These are phyloP conservation scores for Thalia dealbata DNA, from an alignment of 176 grass and related monocot species.

Conservation along the genomic window DNA sequence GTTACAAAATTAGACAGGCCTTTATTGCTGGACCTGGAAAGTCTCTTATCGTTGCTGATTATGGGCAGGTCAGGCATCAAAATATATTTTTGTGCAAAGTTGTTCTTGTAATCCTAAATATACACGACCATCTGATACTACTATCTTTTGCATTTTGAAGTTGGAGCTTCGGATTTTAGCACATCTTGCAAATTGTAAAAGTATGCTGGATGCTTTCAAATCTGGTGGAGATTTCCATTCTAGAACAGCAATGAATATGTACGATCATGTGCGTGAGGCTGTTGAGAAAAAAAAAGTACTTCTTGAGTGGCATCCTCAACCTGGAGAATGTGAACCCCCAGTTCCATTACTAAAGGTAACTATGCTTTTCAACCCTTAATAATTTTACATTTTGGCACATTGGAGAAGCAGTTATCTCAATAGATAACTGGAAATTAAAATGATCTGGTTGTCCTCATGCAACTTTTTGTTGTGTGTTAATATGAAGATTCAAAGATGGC, in stretches of 20 bases:
- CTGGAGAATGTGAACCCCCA: slow-evolving; percentile 72
- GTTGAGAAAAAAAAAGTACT: slow-evolving; percentile 70
- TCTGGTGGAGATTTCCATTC: slow-evolving; percentile 96
- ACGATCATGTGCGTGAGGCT: slow-evolving; percentile 65
- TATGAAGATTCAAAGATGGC: background rate
- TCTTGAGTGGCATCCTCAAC: slow-evolving; percentile 94
- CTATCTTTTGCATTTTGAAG: slow-evolving; percentile 27
- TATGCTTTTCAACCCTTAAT: background rate
- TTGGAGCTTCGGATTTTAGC: slow-evolving; percentile 97
- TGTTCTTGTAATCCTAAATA: background rate
- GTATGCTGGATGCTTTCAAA: slow-evolving; percentile 92
- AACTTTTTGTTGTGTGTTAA: background rate
- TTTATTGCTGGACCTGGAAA: slow-evolving; percentile 82
- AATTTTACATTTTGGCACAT: background rate
- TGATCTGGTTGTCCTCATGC: background rate
- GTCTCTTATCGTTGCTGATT: slow-evolving; percentile 97
- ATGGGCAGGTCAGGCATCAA: slow-evolving; percentile 58
- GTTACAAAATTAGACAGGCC: slow-evolving; percentile 93
- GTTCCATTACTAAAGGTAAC: slow-evolving; percentile 77
- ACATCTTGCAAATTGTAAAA: slow-evolving; percentile 74
- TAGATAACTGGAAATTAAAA: background rate
- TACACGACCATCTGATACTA: background rate
- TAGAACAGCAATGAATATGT: slow-evolving; percentile 95
- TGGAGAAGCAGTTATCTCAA: background rate
- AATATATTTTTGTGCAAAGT: background rate